phyloP scores from a whole-genome alignment of 2,329 filamentous ascomycete species.

The Verticillium alfalfae region DNA sequence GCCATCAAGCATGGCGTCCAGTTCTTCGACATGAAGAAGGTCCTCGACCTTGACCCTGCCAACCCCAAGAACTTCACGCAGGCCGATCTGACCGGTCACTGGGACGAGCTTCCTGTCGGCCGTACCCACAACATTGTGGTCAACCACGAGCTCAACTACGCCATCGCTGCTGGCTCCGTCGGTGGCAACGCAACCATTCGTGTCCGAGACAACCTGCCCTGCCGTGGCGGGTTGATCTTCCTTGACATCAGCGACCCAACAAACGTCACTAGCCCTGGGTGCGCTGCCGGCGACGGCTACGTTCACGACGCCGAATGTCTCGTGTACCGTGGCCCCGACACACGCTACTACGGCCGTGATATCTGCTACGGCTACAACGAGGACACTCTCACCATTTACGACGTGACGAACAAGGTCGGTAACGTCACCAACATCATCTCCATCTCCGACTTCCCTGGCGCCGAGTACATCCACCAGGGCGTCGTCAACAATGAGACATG shows the following conservation, averaged over 20 bases:
- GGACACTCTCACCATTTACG: constrained; percentile 44
- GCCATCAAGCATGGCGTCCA: constrained; percentile 50
- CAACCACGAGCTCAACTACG: constrained; percentile 39
- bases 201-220: constrained; percentile 18
- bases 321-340: constrained; percentile 45
- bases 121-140: constrained; percentile 43
- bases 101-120: constrained; percentile 29
- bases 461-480: constrained; percentile 50
- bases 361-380: constrained; percentile 54
- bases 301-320: constrained; percentile 59
- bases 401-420: constrained; percentile 42
- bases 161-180: constrained; percentile 33
- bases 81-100: constrained; percentile 34
- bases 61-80: constrained; percentile 35
- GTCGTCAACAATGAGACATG: constrained; percentile 38
- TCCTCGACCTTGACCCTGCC: constrained; percentile 39
- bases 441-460: constrained; percentile 44
- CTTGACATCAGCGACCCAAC: constrained; percentile 49
- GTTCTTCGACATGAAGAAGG: constrained; percentile 57
- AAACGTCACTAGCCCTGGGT: constrained; percentile 48
- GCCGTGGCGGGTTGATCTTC: constrained; percentile 51
- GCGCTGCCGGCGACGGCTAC: constrained; percentile 49
- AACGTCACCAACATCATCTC: constrained; percentile 39
- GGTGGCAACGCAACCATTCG: constrained; percentile 22
- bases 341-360: constrained; percentile 36